phyloP scores from a whole-genome alignment of 2,329 filamentous ascomycete genomes.

The Claviceps sp. region DNA sequence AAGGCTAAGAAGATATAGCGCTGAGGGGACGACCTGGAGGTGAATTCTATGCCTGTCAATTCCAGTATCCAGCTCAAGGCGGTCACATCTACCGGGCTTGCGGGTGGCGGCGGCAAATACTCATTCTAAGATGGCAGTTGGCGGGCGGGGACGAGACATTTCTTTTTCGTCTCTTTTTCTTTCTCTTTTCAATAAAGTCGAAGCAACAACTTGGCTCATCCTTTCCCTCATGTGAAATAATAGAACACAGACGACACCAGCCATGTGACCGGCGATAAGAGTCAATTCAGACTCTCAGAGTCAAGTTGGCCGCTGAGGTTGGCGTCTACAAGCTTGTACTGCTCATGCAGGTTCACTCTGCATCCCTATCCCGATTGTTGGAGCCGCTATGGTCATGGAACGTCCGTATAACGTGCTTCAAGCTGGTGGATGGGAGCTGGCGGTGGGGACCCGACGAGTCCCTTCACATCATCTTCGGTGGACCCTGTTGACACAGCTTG shows the following conservation, averaged over 20 bases:
- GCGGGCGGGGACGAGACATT: constrained; percentile 8
- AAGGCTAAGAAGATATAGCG: not conserved
- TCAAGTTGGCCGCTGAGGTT: constrained; percentile 1
- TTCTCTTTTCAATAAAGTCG: constrained; percentile 6
- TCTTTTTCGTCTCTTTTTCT: constrained; percentile 8
- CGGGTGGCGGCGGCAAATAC: constrained; percentile 6
- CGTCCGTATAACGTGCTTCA: constrained; percentile 8
- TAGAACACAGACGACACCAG: constrained; percentile 2
- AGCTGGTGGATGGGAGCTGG: constrained; percentile 7
- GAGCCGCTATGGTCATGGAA: constrained; percentile 4
- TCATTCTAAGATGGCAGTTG: constrained; percentile 6
- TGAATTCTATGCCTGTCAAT: constrained; percentile 1
- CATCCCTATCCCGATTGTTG: constrained; percentile 5
- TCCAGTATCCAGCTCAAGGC: constrained; percentile 6
- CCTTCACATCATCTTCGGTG: constrained; percentile 9
- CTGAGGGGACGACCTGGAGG: not conserved
- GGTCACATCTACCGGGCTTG: constrained; percentile 5
- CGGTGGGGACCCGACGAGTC: constrained; percentile 8
- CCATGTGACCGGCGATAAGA: constrained; percentile 6
- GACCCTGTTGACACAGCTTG: constrained; percentile 7
- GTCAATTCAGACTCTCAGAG: constrained; percentile 2
- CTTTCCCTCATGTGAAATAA: not conserved
- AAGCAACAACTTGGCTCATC: constrained; percentile 6
- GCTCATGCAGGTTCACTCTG: constrained; percentile 5
- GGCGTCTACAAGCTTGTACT: constrained; percentile 4